Conservation (phyloP, 202 grass and related monocot genomes). For the Zoysia matrella region DNA sequence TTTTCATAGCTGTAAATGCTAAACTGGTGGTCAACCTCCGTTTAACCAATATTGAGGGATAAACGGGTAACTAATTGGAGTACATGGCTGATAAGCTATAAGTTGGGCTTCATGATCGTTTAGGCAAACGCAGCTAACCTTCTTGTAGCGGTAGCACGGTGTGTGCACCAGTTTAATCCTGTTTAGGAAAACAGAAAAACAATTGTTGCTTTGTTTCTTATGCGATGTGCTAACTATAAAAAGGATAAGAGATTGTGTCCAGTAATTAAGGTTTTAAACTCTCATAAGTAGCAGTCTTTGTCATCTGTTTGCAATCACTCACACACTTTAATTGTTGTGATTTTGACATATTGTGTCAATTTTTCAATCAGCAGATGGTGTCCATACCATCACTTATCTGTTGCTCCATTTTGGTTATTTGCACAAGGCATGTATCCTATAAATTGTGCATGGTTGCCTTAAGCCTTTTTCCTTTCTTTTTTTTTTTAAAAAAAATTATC, state of each 20-base stretch:
- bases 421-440: not conserved
- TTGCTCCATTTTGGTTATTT: not conserved
- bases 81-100: not conserved
- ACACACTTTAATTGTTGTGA: not conserved
- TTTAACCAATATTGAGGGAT: not conserved
- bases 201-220: not conserved
- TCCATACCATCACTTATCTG: not conserved
- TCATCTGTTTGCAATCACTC: not conserved
- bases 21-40: not conserved
- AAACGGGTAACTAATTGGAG: not conserved
- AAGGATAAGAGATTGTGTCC: not conserved
- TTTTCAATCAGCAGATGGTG: not conserved
- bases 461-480: no score
- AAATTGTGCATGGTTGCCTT: no score
- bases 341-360: conserved; percentile 8
- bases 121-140: no score
- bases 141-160: not conserved
- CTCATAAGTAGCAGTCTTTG: not conserved
- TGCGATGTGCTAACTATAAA: not conserved
- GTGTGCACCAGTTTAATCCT: not conserved
- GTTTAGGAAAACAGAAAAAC: not conserved
- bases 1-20: not conserved
- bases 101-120: no score
- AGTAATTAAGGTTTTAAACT: not conserved
- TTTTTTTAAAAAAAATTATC: no score